A percentile compares a stretch with the other conserved stretches of the same genome.
These are phyloP conservation scores for Stephania yunnanensis DNA, from an alignment of 164 flowering plant genomes.

Conservation along the genomic window DNA sequence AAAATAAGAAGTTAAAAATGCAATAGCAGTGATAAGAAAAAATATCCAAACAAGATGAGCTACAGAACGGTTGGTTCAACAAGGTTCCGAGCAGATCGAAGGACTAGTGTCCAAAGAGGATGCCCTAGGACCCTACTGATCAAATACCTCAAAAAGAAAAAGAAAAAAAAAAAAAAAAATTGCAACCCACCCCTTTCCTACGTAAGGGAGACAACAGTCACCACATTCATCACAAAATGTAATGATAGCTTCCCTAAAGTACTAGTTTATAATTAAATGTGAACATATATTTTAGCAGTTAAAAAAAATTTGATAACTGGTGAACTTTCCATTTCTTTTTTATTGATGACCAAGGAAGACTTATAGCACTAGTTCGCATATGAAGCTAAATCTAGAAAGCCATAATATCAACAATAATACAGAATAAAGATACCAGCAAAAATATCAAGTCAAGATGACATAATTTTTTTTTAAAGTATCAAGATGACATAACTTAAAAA, in stretches of 20 bases:
- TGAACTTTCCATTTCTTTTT: neutral
- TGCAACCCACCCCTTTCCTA: neutral
- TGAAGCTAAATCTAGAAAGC: neutral
- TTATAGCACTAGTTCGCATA: neutral
- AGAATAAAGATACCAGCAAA: neutral
- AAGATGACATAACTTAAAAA: neutral
- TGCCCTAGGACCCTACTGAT: too few relatives aligned
- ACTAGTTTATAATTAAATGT: neutral
- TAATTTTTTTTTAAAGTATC: too few relatives aligned
- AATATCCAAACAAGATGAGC: too few relatives aligned
- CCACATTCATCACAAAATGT: neutral
- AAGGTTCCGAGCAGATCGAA: too few relatives aligned
- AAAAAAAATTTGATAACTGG: neutral
- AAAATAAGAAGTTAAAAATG: too few relatives aligned
- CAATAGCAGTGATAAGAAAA: too few relatives aligned
- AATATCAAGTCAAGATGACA: neutral
- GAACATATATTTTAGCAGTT: neutral
- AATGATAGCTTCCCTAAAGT: neutral
- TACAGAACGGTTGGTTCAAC: too few relatives aligned
- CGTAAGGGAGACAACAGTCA: neutral
- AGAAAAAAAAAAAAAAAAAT: too few relatives aligned
- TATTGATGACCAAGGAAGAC: neutral
- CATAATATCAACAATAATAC: neutral
- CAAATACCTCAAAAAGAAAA: too few relatives aligned
- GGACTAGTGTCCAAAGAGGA: too few relatives aligned